Evolutionary conservation across 2,329 filamentous ascomycete genomes (phyloP).

Genomic region (Chrysosphaeria jannelii): DNA sequence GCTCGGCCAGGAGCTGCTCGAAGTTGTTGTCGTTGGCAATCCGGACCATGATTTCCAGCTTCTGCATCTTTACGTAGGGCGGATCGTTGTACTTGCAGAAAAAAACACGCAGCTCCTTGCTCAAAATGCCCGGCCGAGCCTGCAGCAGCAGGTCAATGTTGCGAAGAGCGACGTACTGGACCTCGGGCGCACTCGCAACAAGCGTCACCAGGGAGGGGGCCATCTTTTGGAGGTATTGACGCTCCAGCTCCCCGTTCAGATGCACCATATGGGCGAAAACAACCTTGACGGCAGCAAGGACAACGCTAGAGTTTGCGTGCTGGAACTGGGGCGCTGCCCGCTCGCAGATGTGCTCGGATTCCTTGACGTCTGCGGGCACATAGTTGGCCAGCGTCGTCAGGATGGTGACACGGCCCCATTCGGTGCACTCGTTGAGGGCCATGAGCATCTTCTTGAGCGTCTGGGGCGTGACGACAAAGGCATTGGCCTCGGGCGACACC

Average conservation of each 20-base stretch:
- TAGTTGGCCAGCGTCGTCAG: conserved; percentile 74
- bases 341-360: conserved; percentile 95
- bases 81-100: conserved; percentile 99
- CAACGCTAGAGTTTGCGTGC: conserved; percentile 90
- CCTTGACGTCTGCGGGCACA: conserved; percentile 61
- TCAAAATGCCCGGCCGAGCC: conserved; percentile 84
- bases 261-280: conserved; percentile 91
- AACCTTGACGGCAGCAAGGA: conserved; percentile 87
- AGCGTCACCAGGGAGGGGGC: conserved; percentile 85
- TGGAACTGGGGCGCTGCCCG: conserved; percentile 90
- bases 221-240: conserved; percentile 93
- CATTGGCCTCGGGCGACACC: conserved; percentile 66
- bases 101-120: conserved; percentile 91
- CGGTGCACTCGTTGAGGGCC: conserved; percentile 91
- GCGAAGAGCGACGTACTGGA: conserved; percentile 84
- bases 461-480: conserved; percentile 50
- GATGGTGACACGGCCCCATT: conserved; percentile 92
- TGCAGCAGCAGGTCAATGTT: conserved; percentile 93
- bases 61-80: conserved; percentile 88
- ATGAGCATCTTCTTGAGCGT: conserved; percentile 87
- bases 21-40: conserved; percentile 95
- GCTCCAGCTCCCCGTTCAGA: conserved; percentile 45
- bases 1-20: conserved; percentile 71
- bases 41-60: conserved; percentile 95
- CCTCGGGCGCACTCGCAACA: conserved; percentile 81